Evolutionary conservation across 768 basidiomycete genomes (phyloP).

Genomic region (Piloderma croceum): DNA sequence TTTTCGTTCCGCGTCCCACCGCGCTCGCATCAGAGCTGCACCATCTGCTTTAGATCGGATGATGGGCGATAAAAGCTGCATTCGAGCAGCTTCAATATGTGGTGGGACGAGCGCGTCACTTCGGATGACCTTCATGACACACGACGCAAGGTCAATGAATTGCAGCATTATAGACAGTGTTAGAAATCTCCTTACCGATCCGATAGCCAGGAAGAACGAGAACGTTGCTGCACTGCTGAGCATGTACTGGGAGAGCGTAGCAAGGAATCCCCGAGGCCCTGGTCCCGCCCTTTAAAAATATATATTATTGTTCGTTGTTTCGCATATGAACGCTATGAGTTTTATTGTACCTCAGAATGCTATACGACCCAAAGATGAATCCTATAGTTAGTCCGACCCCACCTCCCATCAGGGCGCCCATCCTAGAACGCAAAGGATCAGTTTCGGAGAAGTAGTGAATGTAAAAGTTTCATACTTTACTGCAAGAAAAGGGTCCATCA

Average conservation of each 20-base stretch:
- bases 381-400: conserved; percentile 96
- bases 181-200: conserved; percentile 55
- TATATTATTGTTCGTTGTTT: conserved; percentile 4
- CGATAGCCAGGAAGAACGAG: conserved; percentile 93
- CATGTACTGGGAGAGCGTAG: conserved; percentile 97
- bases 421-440: conserved; percentile 41
- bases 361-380: conserved; percentile 94
- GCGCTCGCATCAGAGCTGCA: conserved; percentile 59
- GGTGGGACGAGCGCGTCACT: conserved; percentile 62
- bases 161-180: conserved; percentile 2
- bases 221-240: conserved; percentile 96
- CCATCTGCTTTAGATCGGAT: conserved; percentile 66
- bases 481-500: conserved; percentile 23
- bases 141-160: conserved; percentile 1
- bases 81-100: conserved; percentile 57
- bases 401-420: conserved; percentile 89
- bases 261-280: conserved; percentile 83
- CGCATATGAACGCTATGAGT: not conserved
- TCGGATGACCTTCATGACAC: conserved; percentile 69
- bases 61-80: conserved; percentile 45
- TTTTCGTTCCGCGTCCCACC: conserved; percentile 64
- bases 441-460: conserved; percentile 3
- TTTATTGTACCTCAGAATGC: conserved; percentile 70
- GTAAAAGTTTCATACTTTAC: conserved; percentile 54
- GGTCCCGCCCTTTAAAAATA: conserved; percentile 63